Evolutionary conservation across 345 rosid species (phyloP), one percentile per base, ranked within the genome.

Genomic region (Aquilaria malaccensis): DNA sequence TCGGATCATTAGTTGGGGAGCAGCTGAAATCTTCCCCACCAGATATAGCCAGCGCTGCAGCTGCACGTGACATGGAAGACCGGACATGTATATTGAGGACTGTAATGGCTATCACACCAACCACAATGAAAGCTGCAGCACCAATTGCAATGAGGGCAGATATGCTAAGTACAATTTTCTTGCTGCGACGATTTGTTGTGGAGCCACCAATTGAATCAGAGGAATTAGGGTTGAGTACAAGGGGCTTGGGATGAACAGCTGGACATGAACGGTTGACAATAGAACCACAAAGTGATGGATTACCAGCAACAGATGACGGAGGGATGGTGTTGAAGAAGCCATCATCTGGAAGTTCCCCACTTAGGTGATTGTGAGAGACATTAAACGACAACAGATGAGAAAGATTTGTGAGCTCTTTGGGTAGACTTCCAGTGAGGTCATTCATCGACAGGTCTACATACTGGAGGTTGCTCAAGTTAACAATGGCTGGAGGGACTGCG

Each of bases 211-310:
- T 45, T 13, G 95, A 74, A 66, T 68, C 62, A 10, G 84, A 83
- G 4, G 95, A 86, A 74, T 94, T 88, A 30, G 99, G 99, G 55
- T 93, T 93, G 62, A 93, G 96, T 72, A 93, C 98, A 68, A 93
- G 87, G 55, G 98, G 98, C 68, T 93, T 90, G 3, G 88, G 94
- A 62, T 88, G 97, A 59, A 83, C 83, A 10, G 87, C 73, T 55
- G 95, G 92, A 72, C 98, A 93, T 11, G 98, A 79, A 66, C 81
- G 86, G 50, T 83, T 90, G 50, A 87, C 92, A 45, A 84, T 69
- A 14, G 98, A 85, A 51, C 98, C 98, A n/a, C 98, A 93, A 3
- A 93, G 84, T 11, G 83, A 76, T 45, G 96, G 96, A 73, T 93
- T 93, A 51, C 85, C 87, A 0, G 78, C 60, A 68, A 93, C 84